These are phyloP conservation scores for Amanita jacksonii DNA, from an alignment of 768 basidiomycete genomes.

Conservation along the genomic window DNA sequence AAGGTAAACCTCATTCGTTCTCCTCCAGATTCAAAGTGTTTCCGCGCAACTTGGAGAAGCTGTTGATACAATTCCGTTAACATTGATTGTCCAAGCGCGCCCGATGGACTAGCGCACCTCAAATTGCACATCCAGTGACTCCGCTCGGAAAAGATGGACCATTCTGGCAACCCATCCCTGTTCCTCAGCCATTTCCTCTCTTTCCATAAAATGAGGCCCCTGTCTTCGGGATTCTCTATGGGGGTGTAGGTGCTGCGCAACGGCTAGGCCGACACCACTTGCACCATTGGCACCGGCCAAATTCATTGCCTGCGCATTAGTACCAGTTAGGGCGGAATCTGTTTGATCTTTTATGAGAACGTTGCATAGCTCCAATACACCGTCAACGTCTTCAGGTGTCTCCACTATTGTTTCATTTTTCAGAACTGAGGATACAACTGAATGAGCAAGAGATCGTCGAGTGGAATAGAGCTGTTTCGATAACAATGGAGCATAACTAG, in stretches of 20 bases:
- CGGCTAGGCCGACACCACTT: slow-evolving; percentile 9
- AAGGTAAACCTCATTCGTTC: slow-evolving; percentile 96
- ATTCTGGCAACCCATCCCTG: slow-evolving; percentile 98
- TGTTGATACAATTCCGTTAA: slow-evolving; percentile 19
- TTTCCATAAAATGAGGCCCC: slow-evolving; percentile 54
- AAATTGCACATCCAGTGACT: slow-evolving; percentile 82
- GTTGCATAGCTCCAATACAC: slow-evolving; percentile 86
- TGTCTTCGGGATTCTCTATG: slow-evolving; percentile 43
- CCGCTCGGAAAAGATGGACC: slow-evolving; percentile 90
- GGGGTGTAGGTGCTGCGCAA: slow-evolving; percentile 24
- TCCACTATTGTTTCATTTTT: slow-evolving; percentile 97
- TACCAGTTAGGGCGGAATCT: slow-evolving; percentile 29
- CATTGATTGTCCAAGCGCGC: background rate
- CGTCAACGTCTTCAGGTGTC: slow-evolving; percentile 87
- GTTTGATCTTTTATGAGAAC: slow-evolving; percentile 84
- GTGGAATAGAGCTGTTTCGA: slow-evolving; percentile 83
- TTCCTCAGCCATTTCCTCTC: slow-evolving; percentile 93
- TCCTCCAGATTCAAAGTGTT: slow-evolving; percentile 84
- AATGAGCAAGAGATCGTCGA: slow-evolving; percentile 87
- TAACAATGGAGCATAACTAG: slow-evolving; percentile 79
- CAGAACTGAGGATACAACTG: slow-evolving; percentile 86
- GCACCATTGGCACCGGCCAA: too few species aligned
- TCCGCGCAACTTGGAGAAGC: slow-evolving; percentile 86
- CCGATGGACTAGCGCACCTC: slow-evolving; percentile 45
- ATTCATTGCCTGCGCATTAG: background rate